Evolutionary conservation across 257 asterid species (phyloP).

Genomic region (Solanum commersonii): DNA sequence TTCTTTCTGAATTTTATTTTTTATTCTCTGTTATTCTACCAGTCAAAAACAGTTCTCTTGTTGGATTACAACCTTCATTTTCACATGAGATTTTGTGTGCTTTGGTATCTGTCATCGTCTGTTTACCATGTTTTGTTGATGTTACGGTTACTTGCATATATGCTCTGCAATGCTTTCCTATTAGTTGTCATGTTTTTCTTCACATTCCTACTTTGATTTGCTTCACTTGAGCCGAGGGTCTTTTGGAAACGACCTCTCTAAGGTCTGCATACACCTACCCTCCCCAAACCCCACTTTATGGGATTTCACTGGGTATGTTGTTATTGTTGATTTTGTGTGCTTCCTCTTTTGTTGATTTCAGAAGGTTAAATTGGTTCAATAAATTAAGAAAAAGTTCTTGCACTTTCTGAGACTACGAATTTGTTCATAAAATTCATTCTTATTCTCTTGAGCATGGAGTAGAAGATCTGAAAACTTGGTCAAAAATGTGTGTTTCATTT

Average conservation of each 20-base stretch:
- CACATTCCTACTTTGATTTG: neutral
- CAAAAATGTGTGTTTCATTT: neutral
- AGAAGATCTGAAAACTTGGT: neutral
- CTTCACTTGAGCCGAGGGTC: neutral
- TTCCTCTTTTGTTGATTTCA: neutral
- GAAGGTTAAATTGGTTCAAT: neutral
- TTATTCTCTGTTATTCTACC: neutral
- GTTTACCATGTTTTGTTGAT: neutral
- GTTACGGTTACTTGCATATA: neutral
- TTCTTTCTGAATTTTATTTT: neutral
- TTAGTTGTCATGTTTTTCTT: neutral
- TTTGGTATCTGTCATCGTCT: neutral
- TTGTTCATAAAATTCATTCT: neutral
- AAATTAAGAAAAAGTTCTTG: neutral
- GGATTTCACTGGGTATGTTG: neutral
- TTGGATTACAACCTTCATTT: neutral
- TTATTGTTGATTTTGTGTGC: neutral
- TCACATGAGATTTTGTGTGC: neutral
- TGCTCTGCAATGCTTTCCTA: neutral
- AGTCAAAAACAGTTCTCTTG: neutral
- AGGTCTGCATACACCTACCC: neutral
- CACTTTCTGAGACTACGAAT: neutral
- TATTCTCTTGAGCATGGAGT: neutral
- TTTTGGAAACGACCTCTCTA: neutral
- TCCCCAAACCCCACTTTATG: neutral